Evolutionary conservation across 768 basidiomycete species (phyloP).

Genomic region (Suillus clintonianus): DNA sequence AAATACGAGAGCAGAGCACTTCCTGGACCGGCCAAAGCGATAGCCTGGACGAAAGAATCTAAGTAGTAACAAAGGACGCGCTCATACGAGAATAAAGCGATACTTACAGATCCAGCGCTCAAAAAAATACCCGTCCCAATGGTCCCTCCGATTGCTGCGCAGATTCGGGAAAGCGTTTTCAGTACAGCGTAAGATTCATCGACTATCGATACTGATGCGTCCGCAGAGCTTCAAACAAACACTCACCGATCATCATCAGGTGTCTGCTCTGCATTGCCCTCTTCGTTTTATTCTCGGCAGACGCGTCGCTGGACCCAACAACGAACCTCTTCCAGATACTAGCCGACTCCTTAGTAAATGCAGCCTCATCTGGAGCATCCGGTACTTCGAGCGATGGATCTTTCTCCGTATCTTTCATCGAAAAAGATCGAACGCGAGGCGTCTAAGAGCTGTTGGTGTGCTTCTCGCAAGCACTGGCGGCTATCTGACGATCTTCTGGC

Average conservation of each 20-base stretch:
- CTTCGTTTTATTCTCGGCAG: conserved; percentile 31
- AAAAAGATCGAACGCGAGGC: background rate
- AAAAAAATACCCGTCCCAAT: conserved; percentile 65
- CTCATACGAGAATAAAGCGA: background rate
- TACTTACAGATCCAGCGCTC: conserved; percentile 54
- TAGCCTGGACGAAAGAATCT: conserved; percentile 34
- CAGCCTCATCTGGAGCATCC: background rate
- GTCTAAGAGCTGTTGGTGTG: background rate
- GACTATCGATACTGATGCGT: background rate
- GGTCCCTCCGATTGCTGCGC: conserved; percentile 53
- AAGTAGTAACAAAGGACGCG: background rate
- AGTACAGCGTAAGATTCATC: background rate
- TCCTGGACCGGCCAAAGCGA: conserved; percentile 59
- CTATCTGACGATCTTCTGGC: background rate
- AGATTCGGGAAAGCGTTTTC: background rate
- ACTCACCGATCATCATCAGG: conserved; percentile 44
- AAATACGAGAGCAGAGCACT: conserved; percentile 64
- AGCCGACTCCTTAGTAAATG: background rate
- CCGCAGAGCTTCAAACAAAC: background rate
- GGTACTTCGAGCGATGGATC: background rate
- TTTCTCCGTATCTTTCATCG: background rate
- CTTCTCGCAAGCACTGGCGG: background rate
- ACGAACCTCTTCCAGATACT: conserved; percentile 24
- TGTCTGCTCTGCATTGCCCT: conserved; percentile 43
- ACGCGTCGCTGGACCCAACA: conserved; percentile 12